Evolutionary conservation across 176 grass and related monocot species (phyloP).

Genomic region (Carex myosuroides): DNA sequence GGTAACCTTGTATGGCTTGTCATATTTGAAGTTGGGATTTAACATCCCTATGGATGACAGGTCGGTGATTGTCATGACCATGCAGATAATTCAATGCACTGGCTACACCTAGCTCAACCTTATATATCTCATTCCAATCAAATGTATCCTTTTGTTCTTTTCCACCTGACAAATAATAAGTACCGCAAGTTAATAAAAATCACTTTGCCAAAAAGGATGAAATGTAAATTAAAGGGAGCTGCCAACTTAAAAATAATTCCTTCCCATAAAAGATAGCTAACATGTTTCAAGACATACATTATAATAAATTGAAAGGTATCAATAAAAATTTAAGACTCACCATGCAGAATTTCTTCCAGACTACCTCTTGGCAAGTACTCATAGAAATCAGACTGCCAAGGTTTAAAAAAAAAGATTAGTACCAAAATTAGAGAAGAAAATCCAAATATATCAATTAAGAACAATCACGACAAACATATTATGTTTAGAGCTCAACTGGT

Average conservation of each 20-base stretch:
- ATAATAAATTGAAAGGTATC: background rate
- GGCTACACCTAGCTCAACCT: slow-evolving; percentile 61
- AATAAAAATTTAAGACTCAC: slow-evolving; percentile 34
- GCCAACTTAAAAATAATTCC: background rate
- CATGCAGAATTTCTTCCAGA: slow-evolving; percentile 78
- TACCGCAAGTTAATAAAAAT: background rate
- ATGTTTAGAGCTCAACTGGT: background rate
- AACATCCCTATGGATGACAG: slow-evolving; percentile 88
- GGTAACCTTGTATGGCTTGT: background rate
- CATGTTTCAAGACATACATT: no score
- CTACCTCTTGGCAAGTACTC: slow-evolving; percentile 75
- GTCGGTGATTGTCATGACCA: slow-evolving; percentile 31
- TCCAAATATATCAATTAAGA: background rate
- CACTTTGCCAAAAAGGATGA: background rate
- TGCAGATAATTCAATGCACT: slow-evolving; percentile 72
- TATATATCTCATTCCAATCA: slow-evolving; percentile 75
- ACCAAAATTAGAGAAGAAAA: background rate
- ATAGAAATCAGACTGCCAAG: slow-evolving; percentile 45
- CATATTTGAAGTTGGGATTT: slow-evolving; percentile 80
- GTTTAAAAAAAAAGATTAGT: background rate
- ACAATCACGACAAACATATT: background rate
- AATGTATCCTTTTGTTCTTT: slow-evolving; percentile 39
- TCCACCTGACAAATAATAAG: slow-evolving; percentile 38
- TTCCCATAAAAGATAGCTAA: background rate
- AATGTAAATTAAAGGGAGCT: background rate